These are phyloP conservation scores for Leishmania lainsoni DNA, from an alignment of 208 protist species.

Conservation along the genomic window DNA sequence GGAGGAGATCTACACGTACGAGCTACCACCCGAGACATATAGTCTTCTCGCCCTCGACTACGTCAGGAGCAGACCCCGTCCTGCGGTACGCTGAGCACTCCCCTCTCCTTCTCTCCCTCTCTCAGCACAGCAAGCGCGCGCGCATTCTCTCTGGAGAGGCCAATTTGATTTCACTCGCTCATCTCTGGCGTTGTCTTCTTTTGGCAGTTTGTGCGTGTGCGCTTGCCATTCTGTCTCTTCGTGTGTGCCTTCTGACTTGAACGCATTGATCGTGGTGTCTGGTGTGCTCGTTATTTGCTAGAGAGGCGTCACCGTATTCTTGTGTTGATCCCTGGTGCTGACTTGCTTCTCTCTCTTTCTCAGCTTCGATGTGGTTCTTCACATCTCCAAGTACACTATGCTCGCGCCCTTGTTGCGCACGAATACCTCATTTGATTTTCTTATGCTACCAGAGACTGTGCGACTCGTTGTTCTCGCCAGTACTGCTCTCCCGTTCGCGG, in stretches of 20 bases:
- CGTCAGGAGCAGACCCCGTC: neutral
- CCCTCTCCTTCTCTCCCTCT: neutral
- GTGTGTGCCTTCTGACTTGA: neutral
- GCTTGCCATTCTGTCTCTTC: neutral
- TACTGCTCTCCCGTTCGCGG: neutral
- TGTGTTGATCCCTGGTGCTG: neutral
- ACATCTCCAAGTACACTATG: neutral
- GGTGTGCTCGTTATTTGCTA: neutral
- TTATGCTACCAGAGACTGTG: neutral
- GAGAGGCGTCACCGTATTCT: neutral
- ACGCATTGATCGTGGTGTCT: neutral
- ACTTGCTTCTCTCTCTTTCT: neutral
- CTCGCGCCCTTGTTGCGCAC: neutral
- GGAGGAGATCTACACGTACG: slow-evolving; percentile 25
- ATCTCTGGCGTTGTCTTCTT: neutral
- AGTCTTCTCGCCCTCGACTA: slow-evolving; percentile 16
- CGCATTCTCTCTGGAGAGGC: neutral
- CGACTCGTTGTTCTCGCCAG: neutral
- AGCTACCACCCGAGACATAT: slow-evolving; percentile 7
- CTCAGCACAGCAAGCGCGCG: neutral
- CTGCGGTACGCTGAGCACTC: neutral
- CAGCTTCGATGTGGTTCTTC: neutral
- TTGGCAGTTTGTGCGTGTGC: neutral
- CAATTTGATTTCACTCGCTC: neutral
- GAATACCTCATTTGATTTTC: neutral